Evolutionary conservation across 345 rosid genomes (phyloP).

Genomic region (Rubroshorea leprosula): DNA sequence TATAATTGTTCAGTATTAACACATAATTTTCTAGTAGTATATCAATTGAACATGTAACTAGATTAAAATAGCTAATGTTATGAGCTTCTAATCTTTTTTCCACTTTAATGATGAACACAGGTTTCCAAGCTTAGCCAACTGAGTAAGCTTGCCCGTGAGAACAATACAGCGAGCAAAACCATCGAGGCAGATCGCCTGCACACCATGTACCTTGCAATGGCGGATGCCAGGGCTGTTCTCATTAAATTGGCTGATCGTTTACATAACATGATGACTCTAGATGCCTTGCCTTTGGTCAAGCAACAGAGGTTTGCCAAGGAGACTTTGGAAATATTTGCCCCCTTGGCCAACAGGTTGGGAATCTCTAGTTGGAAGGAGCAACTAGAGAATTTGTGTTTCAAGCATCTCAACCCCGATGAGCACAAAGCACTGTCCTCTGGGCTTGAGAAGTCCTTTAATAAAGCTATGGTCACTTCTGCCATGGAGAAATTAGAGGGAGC

Average conservation of each 20-base stretch:
- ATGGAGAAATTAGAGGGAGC: conserved; percentile 63
- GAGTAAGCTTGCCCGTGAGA: conserved; percentile 94
- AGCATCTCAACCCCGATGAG: conserved; percentile 76
- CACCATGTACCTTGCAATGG: conserved; percentile 95
- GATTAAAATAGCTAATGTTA: background rate
- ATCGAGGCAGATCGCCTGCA: conserved; percentile 93
- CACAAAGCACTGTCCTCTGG: conserved; percentile 60
- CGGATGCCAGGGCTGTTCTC: conserved; percentile 98
- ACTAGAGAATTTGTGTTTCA: conserved; percentile 84
- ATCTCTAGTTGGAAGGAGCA: conserved; percentile 86
- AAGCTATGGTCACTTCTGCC: conserved; percentile 66
- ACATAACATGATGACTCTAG: conserved; percentile 91
- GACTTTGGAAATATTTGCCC: conserved; percentile 85
- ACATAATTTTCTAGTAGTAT: conserved; percentile 4
- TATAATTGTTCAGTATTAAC: no score
- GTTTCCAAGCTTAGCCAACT: conserved; percentile 93
- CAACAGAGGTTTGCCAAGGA: conserved; percentile 94
- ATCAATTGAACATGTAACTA: background rate
- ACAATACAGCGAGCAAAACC: conserved; percentile 74
- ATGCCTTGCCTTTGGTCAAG: conserved; percentile 66
- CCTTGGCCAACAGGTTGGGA: conserved; percentile 85
- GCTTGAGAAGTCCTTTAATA: conserved; percentile 65
- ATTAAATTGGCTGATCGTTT: conserved; percentile 93
- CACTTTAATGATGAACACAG: conserved; percentile 31
- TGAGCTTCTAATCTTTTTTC: conserved; percentile 6